Evolutionary conservation across 108 stramenopile genomes (phyloP), one percentile per base, ranked within the genome.

Genomic region (Cylindrotheca closterium): DNA sequence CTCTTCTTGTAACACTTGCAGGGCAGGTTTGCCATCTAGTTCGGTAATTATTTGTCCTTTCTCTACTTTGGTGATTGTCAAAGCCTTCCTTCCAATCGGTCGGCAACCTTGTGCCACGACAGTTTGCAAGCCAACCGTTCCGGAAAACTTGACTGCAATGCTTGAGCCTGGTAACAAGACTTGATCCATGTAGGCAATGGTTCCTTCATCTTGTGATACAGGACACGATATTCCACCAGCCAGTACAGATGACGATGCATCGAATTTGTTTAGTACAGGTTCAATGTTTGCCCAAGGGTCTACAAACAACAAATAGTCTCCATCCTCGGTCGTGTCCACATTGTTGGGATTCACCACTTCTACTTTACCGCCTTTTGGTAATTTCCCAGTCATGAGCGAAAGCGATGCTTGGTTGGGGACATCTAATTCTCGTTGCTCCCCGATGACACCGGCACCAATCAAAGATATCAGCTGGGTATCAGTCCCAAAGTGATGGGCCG

Each of bases 221-320:
- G 42, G 67, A 50, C 21, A 68, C 17, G 73, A 68, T 10, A 75
- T 68, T 5, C 67, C 73, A 15, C 73, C 73, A 1, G 67, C 67
- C 2, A 75, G 60, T 23, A 75, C 24, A 3, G 57, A 29, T 55
- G 25, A 22, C 3, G n/a, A 15, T 47, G 33, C 47, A 26, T 47
- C 28, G 3, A 49, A 8, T 3, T 49, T 26, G 21, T 62, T 47
- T 23, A 53, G 55, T 2, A 53, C 3, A 2, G 31, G 15, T 4
- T 53, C 30, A 19, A 64, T 37, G 10, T 53, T 26, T 34, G 60
- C 34, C 15, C 55, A 60, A 7, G 68, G 68, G 30, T 69, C 68
- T 28, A 42, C 37, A 42, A 42, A 42, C 10, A 42, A 15, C 37
- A 42, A 15, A 42, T 10, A 10, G 15, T 42, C 37, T 10, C 10